Conservation (phyloP, 495 filamentous ascomycete genomes). For the Gamarada debralockiae region DNA sequence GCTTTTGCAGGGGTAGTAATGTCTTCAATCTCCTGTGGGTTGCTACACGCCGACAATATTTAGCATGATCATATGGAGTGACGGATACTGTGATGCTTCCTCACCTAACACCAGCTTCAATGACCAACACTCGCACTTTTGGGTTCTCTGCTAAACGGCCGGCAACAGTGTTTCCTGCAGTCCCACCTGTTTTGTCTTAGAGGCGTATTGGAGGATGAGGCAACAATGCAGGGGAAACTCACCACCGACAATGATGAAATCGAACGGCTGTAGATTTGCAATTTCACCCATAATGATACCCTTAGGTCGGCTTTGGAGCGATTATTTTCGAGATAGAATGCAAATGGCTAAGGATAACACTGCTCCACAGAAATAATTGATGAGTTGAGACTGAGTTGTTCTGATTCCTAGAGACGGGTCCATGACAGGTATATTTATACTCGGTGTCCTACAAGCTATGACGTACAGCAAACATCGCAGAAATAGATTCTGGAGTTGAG, state of each 20-base stretch:
- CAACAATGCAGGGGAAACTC: constrained; percentile 11
- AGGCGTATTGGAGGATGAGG: constrained; percentile 1
- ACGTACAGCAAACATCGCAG: too few species aligned
- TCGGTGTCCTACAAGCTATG: too few species aligned
- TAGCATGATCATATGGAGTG: constrained; percentile 43
- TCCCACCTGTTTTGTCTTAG: constrained; percentile 57
- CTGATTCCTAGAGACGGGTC: too few species aligned
- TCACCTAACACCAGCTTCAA: constrained; percentile 53
- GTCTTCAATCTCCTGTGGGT: constrained; percentile 34
- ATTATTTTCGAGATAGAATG: neutral
- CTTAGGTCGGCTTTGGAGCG: neutral
- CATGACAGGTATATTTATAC: too few species aligned
- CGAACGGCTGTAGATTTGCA: constrained; percentile 26
- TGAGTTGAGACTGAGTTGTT: too few species aligned
- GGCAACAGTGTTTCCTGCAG: constrained; percentile 80
- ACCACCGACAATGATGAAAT: constrained; percentile 43
- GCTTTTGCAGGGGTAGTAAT: constrained; percentile 43
- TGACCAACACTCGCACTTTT: constrained; percentile 37
- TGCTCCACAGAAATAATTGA: too few species aligned
- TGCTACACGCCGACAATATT: constrained; percentile 38
- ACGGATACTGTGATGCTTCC: constrained; percentile 48
- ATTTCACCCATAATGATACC: neutral
- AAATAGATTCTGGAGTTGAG: too few species aligned
- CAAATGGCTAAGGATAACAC: neutral
- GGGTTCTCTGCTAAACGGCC: constrained; percentile 42